Conservation (phyloP, 495 filamentous ascomycete species). For the Terfezia claveryi region DNA sequence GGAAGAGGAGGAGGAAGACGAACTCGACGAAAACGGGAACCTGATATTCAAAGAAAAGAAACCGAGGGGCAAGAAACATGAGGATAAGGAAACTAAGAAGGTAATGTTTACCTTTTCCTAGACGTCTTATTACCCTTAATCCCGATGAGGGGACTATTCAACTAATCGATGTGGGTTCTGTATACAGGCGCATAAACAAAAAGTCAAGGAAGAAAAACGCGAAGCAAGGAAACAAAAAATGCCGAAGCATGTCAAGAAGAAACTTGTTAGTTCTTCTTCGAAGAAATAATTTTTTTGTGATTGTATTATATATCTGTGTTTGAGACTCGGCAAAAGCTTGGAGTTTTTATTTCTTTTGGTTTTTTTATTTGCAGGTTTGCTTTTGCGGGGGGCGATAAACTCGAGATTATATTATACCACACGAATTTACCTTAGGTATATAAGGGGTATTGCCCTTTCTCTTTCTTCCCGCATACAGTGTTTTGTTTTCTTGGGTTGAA, state of each 20-base stretch:
- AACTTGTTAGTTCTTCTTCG: conserved; percentile 28
- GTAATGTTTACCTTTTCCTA: conserved; percentile 15
- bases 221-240: conserved; percentile 85
- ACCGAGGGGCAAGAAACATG: conserved; percentile 70
- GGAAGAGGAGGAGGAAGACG: conserved; percentile 27
- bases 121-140: background rate
- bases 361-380: no score
- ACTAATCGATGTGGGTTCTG: background rate
- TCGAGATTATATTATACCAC: no score
- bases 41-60: conserved; percentile 34
- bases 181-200: conserved; percentile 50
- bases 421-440: no score
- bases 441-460: no score
- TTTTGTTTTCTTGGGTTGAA: no score
- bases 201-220: conserved; percentile 84
- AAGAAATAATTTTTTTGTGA: background rate
- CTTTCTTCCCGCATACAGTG: no score
- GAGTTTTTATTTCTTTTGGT: no score
- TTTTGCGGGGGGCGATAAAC: no score
- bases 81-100: conserved; percentile 78
- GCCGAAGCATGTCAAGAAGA: conserved; percentile 84
- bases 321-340: no score
- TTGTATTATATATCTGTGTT: no score
- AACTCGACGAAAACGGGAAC: conserved; percentile 24
- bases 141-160: background rate